A percentile compares a stretch with the other conserved stretches of the same genome.
Evolutionary conservation across 306 rosid genomes (phyloP).

Genomic region (Cucurbita moschata): DNA sequence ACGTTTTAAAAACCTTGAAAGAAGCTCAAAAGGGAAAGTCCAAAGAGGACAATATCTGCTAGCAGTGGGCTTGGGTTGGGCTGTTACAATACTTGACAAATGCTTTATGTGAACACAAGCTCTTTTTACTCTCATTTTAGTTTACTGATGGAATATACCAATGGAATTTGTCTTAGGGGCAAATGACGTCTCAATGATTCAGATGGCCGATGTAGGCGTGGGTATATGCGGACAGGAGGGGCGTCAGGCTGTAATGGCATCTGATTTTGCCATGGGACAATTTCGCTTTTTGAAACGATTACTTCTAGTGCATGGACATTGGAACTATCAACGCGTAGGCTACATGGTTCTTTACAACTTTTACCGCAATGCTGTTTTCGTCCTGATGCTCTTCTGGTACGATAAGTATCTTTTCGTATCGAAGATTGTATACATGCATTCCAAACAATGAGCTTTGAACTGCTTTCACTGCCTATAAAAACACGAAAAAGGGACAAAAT

Average conservation of each 20-base stretch:
- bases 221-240: slow-evolving; percentile 99
- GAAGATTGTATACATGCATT: not conserved
- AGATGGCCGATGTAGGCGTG: slow-evolving; percentile 99
- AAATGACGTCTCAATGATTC: slow-evolving; percentile 98
- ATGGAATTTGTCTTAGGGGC: slow-evolving; percentile 47
- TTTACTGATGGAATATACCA: not conserved
- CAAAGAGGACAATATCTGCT: too few species aligned
- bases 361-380: slow-evolving; percentile 97
- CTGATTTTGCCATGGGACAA: slow-evolving; percentile 99
- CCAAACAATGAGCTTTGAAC: not conserved
- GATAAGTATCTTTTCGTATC: slow-evolving; percentile 6
- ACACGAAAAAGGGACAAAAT: not conserved
- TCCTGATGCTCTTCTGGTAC: slow-evolving; percentile 91
- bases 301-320: slow-evolving; percentile 94
- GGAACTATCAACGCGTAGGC: slow-evolving; percentile 98
- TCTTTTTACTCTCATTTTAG: not conserved
- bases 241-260: slow-evolving; percentile 99
- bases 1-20: too few species aligned
- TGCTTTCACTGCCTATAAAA: not conserved
- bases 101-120: not conserved
- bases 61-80: too few species aligned
- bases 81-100: not conserved
- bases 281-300: slow-evolving; percentile 69
- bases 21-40: too few species aligned
- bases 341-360: slow-evolving; percentile 87